These are phyloP conservation scores for Lentinula edodes DNA, from an alignment of 768 basidiomycete genomes.

Conservation along the genomic window DNA sequence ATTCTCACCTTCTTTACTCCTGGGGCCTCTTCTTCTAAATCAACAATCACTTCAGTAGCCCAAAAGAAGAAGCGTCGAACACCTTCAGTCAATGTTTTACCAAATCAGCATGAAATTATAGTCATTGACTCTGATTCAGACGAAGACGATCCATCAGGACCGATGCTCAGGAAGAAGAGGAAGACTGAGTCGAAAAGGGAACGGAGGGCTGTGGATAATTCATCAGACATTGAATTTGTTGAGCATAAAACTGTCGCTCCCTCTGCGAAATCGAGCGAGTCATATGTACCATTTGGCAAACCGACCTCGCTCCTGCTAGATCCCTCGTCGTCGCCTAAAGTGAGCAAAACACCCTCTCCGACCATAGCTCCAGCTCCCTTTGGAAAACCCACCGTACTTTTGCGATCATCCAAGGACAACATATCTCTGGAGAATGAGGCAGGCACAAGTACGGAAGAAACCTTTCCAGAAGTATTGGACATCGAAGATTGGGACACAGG, in stretches of 20 bases:
- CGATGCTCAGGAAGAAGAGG: neutral
- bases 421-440: neutral
- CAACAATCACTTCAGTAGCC: neutral
- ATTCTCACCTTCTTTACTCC: slow-evolving; percentile 1
- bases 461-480: neutral
- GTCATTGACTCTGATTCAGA: slow-evolving; percentile 60
- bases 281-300: slow-evolving; percentile 7
- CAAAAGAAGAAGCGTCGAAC: slow-evolving; percentile 3
- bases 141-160: slow-evolving; percentile 7
- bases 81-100: neutral
- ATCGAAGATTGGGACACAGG: slow-evolving; percentile 64
- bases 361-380: neutral
- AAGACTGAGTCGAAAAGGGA: slow-evolving; percentile 5
- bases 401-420: neutral
- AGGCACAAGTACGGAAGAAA: neutral
- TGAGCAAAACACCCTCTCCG: too few species aligned
- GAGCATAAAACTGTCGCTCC: slow-evolving; percentile 13
- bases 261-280: slow-evolving; percentile 2
- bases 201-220: slow-evolving; percentile 15
- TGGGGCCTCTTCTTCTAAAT: neutral
- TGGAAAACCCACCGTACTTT: slow-evolving; percentile 7
- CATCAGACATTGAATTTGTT: slow-evolving; percentile 30
- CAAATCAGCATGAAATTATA: slow-evolving; percentile 37
- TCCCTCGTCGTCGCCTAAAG: neutral
- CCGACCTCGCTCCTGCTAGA: neutral